Conservation (phyloP, 2,329 filamentous ascomycete genomes). For the Aspergillus sp. region DNA sequence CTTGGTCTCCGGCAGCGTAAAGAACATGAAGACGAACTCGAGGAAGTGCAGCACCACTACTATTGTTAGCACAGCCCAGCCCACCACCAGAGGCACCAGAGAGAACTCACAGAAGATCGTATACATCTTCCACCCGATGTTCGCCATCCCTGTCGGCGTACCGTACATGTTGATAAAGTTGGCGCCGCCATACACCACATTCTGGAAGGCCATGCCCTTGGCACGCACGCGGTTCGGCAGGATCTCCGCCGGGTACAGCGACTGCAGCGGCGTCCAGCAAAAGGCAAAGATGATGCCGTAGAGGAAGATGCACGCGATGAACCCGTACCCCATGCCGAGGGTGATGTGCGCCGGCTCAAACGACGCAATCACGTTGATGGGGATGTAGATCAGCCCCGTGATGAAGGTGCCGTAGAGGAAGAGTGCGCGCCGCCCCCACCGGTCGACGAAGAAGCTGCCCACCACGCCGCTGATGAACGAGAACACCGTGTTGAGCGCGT, state of each 20-base stretch:
- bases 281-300: constrained; percentile 7
- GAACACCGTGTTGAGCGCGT: constrained; percentile 8
- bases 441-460: constrained; percentile 9
- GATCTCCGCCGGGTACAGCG: constrained; percentile 8
- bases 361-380: constrained; percentile 8
- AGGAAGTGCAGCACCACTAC: constrained; percentile 10
- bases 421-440: constrained; percentile 8
- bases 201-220: constrained; percentile 10
- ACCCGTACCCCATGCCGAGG: constrained; percentile 9
- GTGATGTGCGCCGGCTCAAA: not conserved
- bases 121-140: constrained; percentile 10
- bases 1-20: constrained; percentile 9
- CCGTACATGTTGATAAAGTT: constrained; percentile 11
- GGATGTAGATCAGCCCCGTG: constrained; percentile 9
- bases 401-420: constrained; percentile 11
- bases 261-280: constrained; percentile 9
- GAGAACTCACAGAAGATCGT: constrained; percentile 5
- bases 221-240: constrained; percentile 6
- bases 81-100: too few species aligned
- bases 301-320: constrained; percentile 9
- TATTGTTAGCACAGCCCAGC: not conserved
- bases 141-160: constrained; percentile 6
- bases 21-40: constrained; percentile 7
- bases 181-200: constrained; percentile 1
- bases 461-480: constrained; percentile 7